These are phyloP conservation scores for Pleurotus pulmonarius DNA, from an alignment of 768 basidiomycete species.

Conservation along the genomic window DNA sequence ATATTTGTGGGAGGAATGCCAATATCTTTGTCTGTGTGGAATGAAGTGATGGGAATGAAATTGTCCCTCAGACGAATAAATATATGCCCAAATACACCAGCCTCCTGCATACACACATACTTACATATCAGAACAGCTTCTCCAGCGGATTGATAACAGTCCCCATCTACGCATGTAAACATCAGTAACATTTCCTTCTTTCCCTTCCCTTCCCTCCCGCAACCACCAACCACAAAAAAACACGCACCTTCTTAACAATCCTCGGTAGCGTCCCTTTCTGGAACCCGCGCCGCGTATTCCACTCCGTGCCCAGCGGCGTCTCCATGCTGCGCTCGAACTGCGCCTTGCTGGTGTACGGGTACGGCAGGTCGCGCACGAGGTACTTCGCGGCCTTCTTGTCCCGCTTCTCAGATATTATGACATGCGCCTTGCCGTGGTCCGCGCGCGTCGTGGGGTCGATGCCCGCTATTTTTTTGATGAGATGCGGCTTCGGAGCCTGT, in stretches of 20 bases:
- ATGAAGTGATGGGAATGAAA: too few relatives aligned
- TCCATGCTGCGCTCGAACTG: constrained; percentile 89
- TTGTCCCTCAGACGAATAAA: too few relatives aligned
- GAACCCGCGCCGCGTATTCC: constrained; percentile 88
- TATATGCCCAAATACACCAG: too few relatives aligned
- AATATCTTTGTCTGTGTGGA: too few relatives aligned
- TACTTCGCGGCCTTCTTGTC: constrained; percentile 94
- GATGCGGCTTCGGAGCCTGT: constrained; percentile 36
- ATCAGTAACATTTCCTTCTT: constrained; percentile 10
- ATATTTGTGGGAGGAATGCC: too few relatives aligned
- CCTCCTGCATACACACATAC: too few relatives aligned
- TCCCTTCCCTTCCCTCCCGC: too few relatives aligned
- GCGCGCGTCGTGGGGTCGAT: constrained; percentile 77
- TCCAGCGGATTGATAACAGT: constrained; percentile 66
- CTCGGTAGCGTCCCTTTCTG: constrained; percentile 81
- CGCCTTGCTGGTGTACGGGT: constrained; percentile 89
- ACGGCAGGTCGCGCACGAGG: constrained; percentile 86
- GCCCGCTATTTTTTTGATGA: constrained; percentile 80
- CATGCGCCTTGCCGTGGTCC: constrained; percentile 79
- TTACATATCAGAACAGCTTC: constrained; percentile 30
- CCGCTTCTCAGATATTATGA: constrained; percentile 94
- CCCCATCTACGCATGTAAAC: constrained; percentile 46
- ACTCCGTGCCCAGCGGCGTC: constrained; percentile 82
- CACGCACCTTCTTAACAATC: constrained; percentile 74
- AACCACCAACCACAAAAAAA: background rate